Conservation (phyloP, 2,329 filamentous ascomycete species). For the Intubia oerlemansii region DNA sequence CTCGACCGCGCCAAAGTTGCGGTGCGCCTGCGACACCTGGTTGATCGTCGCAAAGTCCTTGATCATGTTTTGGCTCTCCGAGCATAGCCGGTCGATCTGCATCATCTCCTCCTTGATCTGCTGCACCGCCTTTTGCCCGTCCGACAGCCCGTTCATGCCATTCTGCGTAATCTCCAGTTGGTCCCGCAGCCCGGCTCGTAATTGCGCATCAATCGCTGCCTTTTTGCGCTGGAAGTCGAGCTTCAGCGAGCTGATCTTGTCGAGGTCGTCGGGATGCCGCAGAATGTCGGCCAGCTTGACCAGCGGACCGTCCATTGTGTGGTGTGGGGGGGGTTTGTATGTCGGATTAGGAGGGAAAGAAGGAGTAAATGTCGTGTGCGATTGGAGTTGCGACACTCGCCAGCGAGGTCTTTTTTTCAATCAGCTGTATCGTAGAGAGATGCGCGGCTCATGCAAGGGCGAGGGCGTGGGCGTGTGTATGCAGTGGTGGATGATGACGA, state of each 20-base stretch:
- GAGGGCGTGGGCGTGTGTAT: too few relatives aligned
- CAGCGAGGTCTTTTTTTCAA: too few relatives aligned
- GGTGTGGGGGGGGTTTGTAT: too few relatives aligned
- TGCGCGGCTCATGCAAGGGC: too few relatives aligned
- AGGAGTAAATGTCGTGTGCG: too few relatives aligned
- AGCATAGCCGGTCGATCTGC: slow-evolving; percentile 93
- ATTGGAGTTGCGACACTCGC: too few relatives aligned
- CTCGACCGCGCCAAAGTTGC: slow-evolving; percentile 88
- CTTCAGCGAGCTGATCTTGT: slow-evolving; percentile 81
- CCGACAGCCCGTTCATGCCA: slow-evolving; percentile 72
- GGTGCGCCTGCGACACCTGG: slow-evolving; percentile 77
- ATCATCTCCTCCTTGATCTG: slow-evolving; percentile 96
- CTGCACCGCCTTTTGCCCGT: slow-evolving; percentile 79
- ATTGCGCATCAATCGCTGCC: slow-evolving; percentile 69
- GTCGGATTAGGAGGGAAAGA: too few relatives aligned
- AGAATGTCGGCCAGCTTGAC: slow-evolving; percentile 83
- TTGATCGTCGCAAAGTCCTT: slow-evolving; percentile 90
- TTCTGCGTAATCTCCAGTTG: slow-evolving; percentile 88
- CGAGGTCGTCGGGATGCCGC: slow-evolving; percentile 86
- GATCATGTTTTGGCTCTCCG: slow-evolving; percentile 94
- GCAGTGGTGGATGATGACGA: too few relatives aligned
- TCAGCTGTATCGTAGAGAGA: too few relatives aligned
- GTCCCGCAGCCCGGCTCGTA: slow-evolving; percentile 70
- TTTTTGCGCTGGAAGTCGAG: slow-evolving; percentile 91
- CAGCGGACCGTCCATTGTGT: slow-evolving; percentile 49